Evolutionary conservation across 2,329 filamentous ascomycete genomes (phyloP), one percentile per base, ranked within the genome.

Genomic region (Fusarium redolens): DNA sequence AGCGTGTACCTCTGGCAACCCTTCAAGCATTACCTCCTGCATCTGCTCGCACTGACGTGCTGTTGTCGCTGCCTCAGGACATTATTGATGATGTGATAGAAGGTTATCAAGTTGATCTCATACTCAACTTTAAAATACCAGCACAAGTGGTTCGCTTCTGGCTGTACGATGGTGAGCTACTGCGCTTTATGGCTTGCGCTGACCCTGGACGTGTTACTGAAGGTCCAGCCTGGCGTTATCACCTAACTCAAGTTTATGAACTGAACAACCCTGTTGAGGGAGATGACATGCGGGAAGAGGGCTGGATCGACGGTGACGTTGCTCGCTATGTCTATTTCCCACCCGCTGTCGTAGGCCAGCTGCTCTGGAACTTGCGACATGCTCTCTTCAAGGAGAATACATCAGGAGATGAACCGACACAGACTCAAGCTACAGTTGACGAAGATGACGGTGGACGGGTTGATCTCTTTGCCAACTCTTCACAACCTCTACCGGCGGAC

Each of bases 101-200:
- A 14, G 86, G 89, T 4, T 81, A 79, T 5, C 86, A 87, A 61
- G 83, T 89, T 61, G 85, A 91, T 75, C 84, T 92, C 58, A 87
- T 88, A 65, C 84, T 90, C 47, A 80, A 82, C 20, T 91, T 88
- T 81, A 85, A 83, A 54, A 85, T 92, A 28, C 88, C 89, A 4
- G 77, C 82, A 6, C 83, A 85, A 20, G 87, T 91, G 9, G 82
- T 80, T 22, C 88, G 90, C n/a, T 84, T 91, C 73, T 92, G 91
- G 91, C 82, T 92, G 20, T 90, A 91, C 71, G 83, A 88, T 83
- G 20, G 80, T 76, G 37, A 87, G 84, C 80, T 86, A 61, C 79
- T 92, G 13, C 86, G 83, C 58, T 91, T 91, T 75, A 90, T 92
- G 85, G 89, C 88, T 18, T 84, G 84, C 15, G 84, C 91, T 20